Evolutionary conservation across 1,284 basidiomycete species (phyloP), one percentile per base, ranked within the genome.

Genomic region (Volvariella surrecta): DNA sequence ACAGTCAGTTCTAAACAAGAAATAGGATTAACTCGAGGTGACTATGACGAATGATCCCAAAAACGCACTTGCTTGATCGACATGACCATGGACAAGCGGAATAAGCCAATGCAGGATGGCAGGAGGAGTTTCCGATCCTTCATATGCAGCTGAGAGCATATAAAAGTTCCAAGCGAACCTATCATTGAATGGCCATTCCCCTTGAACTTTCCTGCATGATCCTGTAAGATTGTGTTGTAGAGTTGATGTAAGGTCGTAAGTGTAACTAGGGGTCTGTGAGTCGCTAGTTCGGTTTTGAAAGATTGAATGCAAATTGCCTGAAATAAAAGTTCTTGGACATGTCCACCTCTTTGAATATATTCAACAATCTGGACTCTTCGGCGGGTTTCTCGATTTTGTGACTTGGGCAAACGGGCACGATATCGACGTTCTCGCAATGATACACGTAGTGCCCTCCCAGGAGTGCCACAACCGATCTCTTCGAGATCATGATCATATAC

Each of bases 291-390:
- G 4, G 18, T 32, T 6, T 4, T n/a, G 11, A 19, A 21, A 41
- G 28, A 40, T 18, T 9, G 20, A 6, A 20, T 15, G 32, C 42
- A 16, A 44, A 59, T 42, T 53, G 95, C 89, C 90, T 94, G 63
- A 99, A 99, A 67, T 99, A 99, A 61, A 99, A 99, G 65, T 99
- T 98, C 68, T 99, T 98, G 39, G 88, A 88, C 69, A 99, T 79
- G 55, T 99, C 96, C 2, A 99, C 94, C 60, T 95, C 91, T 58
- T 92, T 93, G 70, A 99, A 99, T n/a, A 89, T 80, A 48, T 82
- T 86, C 62, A 96, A 80, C 31, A 93, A 72, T 47, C 86, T 77
- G 50, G 86, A 82, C 57, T 95, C 92, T 56, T 94, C 89, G 0
- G 84, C 69, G 0, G 82, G 80, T 52, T 82, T 83, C 39, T 93